Evolutionary conservation across 805 yeast species (phyloP).

Genomic region (Starmerella asiatica): DNA sequence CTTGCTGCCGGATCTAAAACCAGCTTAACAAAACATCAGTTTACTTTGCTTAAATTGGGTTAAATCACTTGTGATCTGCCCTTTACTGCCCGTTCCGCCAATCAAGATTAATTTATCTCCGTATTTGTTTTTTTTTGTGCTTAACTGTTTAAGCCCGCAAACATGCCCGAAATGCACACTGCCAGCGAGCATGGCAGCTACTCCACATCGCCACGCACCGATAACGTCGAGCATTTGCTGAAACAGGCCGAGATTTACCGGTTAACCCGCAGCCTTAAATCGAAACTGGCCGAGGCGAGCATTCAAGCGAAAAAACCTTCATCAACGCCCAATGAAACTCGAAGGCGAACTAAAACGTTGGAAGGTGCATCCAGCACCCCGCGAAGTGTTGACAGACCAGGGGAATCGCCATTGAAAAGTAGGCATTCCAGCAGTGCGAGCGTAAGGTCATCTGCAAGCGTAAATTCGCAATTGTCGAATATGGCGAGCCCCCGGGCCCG

Average conservation of each 20-base stretch:
- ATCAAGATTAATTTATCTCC: too few relatives aligned
- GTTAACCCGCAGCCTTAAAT: constrained; percentile 31
- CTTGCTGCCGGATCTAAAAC: too few relatives aligned
- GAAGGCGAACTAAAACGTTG: constrained; percentile 20
- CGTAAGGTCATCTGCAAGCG: neutral
- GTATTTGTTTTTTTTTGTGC: too few relatives aligned
- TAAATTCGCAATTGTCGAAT: constrained; percentile 1
- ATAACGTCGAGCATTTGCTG: constrained; percentile 29
- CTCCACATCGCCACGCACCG: too few relatives aligned
- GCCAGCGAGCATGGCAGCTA: too few relatives aligned
- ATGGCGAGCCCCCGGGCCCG: constrained; percentile 10
- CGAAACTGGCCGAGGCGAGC: constrained; percentile 31
- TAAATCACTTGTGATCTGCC: too few relatives aligned
- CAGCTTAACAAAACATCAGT: too few relatives aligned
- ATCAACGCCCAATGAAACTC: neutral
- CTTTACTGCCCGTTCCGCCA: too few relatives aligned
- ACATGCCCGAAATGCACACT: too few relatives aligned
- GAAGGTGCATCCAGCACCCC: constrained; percentile 18
- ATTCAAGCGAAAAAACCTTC: constrained; percentile 27
- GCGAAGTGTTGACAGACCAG: constrained; percentile 6
- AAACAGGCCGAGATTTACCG: constrained; percentile 33
- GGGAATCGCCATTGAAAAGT: neutral
- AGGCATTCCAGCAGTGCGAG: constrained; percentile 10
- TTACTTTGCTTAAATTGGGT: too few relatives aligned
- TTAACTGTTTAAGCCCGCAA: too few relatives aligned